Percentiles rank a stretch among this genome's conserved stretches.
Conservation (phyloP, 1,139 yeast species). For the Saccharomyces pastorianus region DNA sequence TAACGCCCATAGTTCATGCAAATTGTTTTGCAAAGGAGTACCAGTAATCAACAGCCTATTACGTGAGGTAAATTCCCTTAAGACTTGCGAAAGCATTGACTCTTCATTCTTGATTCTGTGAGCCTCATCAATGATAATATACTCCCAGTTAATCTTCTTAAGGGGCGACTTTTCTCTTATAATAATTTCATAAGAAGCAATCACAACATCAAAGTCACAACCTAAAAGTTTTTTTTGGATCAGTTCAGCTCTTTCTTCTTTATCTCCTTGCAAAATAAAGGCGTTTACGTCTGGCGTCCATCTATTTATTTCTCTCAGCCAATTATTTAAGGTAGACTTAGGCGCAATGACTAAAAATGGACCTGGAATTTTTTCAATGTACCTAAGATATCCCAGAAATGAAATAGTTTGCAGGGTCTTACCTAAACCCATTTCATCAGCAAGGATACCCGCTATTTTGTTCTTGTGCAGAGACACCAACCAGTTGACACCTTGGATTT, state of each 20-base stretch:
- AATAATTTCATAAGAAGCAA: constrained; percentile 90
- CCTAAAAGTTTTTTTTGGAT: constrained; percentile 53
- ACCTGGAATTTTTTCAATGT: constrained; percentile 70
- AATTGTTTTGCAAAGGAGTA: constrained; percentile 88
- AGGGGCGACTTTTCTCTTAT: constrained; percentile 76
- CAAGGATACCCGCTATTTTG: constrained; percentile 79
- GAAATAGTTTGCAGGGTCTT: constrained; percentile 91
- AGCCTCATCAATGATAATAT: constrained; percentile 91
- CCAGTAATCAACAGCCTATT: constrained; percentile 87
- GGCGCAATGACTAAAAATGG: constrained; percentile 92
- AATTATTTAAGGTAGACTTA: constrained; percentile 87
- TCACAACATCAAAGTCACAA: constrained; percentile 79
- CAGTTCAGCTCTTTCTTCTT: constrained; percentile 60
- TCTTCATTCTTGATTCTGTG: constrained; percentile 94
- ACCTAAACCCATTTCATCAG: constrained; percentile 98
- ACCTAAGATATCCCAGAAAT: constrained; percentile 78
- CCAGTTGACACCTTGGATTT: constrained; percentile 92
- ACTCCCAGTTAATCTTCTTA: constrained; percentile 86
- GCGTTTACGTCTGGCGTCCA: constrained; percentile 97
- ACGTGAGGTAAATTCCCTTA: constrained; percentile 75
- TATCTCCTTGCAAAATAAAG: constrained; percentile 77
- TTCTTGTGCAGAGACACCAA: constrained; percentile 72
- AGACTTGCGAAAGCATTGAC: constrained; percentile 79
- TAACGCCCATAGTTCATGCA: constrained; percentile 94
- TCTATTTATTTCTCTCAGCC: constrained; percentile 86